Evolutionary conservation across 2,329 filamentous ascomycete genomes (phyloP).

Genomic region (Aspergillus intermedius): DNA sequence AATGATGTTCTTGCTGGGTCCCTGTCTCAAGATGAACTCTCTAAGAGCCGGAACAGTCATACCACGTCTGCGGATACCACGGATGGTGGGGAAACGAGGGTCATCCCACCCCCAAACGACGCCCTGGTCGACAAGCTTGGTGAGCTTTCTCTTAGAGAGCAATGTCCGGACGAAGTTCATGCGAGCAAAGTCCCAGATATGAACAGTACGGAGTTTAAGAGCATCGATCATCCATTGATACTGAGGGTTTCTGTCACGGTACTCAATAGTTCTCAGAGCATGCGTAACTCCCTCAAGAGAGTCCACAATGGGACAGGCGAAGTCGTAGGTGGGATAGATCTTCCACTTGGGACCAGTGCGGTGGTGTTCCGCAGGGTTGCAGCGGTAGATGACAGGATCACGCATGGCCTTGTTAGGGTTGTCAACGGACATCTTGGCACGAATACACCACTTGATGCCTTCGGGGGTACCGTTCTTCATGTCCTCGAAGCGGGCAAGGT

Average conservation of each 20-base stretch:
- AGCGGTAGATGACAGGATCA: constrained; percentile 95
- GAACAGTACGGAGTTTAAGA: constrained; percentile 40
- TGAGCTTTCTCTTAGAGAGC: constrained; percentile 47
- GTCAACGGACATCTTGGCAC: constrained; percentile 86
- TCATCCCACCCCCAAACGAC: constrained; percentile 48
- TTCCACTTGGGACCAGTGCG: constrained; percentile 60
- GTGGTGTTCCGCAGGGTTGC: constrained; percentile 63
- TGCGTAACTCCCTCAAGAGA: constrained; percentile 59
- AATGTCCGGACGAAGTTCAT: constrained; percentile 48
- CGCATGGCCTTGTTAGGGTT: constrained; percentile 93
- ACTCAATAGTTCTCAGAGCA: constrained; percentile 59
- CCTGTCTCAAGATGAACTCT: constrained; percentile 48
- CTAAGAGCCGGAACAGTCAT: constrained; percentile 44
- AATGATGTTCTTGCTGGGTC: constrained; percentile 43
- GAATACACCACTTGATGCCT: constrained; percentile 81
- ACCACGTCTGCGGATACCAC: constrained; percentile 44
- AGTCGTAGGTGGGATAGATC: constrained; percentile 62
- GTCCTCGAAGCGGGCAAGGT: constrained; percentile 76
- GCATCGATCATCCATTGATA: constrained; percentile 48
- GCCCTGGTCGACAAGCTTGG: constrained; percentile 44
- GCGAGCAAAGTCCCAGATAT: constrained; percentile 48
- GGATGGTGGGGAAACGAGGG: constrained; percentile 46
- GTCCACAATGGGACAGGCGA: constrained; percentile 59
- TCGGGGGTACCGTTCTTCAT: constrained; percentile 83
- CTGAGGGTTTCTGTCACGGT: constrained; percentile 47